phyloP scores from a whole-genome alignment of 805 yeast genomes.

The Blastobotrys parvus region DNA sequence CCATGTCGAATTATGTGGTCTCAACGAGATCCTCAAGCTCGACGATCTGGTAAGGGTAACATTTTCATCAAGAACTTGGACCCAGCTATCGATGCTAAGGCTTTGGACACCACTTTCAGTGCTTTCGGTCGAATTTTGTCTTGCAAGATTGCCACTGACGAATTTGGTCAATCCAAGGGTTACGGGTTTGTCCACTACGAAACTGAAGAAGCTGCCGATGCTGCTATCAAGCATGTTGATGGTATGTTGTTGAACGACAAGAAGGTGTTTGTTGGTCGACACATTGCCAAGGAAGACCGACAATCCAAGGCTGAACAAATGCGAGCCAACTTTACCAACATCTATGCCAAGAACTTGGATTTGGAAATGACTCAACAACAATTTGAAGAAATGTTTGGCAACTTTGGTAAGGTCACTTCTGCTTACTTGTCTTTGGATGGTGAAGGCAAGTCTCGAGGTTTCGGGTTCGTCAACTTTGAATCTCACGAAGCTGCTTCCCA shows the following conservation, averaged over 20 bases:
- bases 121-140: slow-evolving; percentile 94
- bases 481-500: slow-evolving; percentile 78
- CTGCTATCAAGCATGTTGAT: slow-evolving; percentile 94
- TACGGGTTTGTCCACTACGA: slow-evolving; percentile 98
- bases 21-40: slow-evolving; percentile 93
- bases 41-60: slow-evolving; percentile 95
- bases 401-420: slow-evolving; percentile 77
- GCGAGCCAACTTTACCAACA: slow-evolving; percentile 91
- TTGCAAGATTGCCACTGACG: slow-evolving; percentile 95
- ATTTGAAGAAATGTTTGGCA: slow-evolving; percentile 61
- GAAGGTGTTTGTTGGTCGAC: slow-evolving; percentile 94
- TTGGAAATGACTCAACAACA: slow-evolving; percentile 46
- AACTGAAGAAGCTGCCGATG: slow-evolving; percentile 81
- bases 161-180: slow-evolving; percentile 83
- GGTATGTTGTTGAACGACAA: slow-evolving; percentile 97
- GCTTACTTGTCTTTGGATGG: slow-evolving; percentile 69
- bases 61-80: slow-evolving; percentile 97
- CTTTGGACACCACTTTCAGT: slow-evolving; percentile 94
- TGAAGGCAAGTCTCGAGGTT: slow-evolving; percentile 88
- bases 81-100: slow-evolving; percentile 97
- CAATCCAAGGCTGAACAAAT: slow-evolving; percentile 84
- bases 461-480: slow-evolving; percentile 91
- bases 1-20: slow-evolving; percentile 99
- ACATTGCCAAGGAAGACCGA: slow-evolving; percentile 87
- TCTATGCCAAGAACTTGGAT: slow-evolving; percentile 86